Evolutionary conservation across 768 basidiomycete species (phyloP), one percentile per base, ranked within the genome.

Genomic region (Psilocybe cubensis): DNA sequence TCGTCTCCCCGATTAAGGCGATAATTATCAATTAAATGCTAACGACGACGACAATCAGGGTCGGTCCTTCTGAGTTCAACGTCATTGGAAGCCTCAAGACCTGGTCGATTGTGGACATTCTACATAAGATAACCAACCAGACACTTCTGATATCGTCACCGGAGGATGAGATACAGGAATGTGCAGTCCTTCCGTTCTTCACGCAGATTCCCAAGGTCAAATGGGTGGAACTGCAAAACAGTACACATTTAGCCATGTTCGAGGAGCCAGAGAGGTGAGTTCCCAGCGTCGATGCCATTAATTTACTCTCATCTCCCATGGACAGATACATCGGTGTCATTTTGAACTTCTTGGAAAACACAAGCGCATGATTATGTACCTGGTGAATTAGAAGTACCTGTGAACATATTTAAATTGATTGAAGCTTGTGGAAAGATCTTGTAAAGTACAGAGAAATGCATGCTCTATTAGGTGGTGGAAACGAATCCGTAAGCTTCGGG

Each of bases 41-140:
- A 8, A 17, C 41, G 17, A 42, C 41, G 7, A 20, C n/a, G 21
- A 33, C 31, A 20, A 25, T 7, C 52, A 78, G 78, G 72, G 63
- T 70, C 8, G 74, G 76, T 9, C 70, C 72, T 10, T 72, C 72
- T 23, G 70, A 71, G 43, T 78, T 77, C 56, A 50, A 68, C 46
- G 61, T 74, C 10, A 57, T 47, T 8, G 68, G 67, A 14, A 64
- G 58, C 21, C n/a, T 69, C 20, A 63, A 61, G 21, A 56, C 59
- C 18, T 70, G 68, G 68, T 49, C 56, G 7, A 63, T 70, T 18
- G 35, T 62, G 10, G 60, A 62, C 29, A 66, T 65, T 3, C 55
- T 70, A 0, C 64, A 67, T 31, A 63, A 64, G 28, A 66, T 69
- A 20, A 42, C 48, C 14, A 63, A 35, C 48, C 68, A 66, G 3